Evolutionary conservation across 2,329 filamentous ascomycete genomes (phyloP).

Genomic region (Bimuria novae-zelandiae): DNA sequence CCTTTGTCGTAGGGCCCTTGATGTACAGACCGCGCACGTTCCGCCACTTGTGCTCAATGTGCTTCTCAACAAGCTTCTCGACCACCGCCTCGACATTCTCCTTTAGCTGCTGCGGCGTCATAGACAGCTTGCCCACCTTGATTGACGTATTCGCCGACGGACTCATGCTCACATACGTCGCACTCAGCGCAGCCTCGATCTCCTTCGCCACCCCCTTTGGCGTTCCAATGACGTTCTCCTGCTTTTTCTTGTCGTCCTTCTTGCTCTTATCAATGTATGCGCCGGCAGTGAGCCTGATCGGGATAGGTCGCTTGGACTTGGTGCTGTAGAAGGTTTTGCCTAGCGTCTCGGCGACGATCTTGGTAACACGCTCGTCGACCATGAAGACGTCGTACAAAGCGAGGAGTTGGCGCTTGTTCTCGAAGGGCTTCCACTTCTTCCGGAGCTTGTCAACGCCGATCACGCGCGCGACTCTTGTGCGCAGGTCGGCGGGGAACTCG

Average conservation of each 20-base stretch:
- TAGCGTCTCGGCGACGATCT: constrained; percentile 72
- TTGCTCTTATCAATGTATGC: constrained; percentile 63
- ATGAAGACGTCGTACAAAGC: constrained; percentile 92
- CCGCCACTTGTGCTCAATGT: constrained; percentile 83
- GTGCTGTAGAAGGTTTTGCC: constrained; percentile 93
- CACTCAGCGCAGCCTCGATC: constrained; percentile 75
- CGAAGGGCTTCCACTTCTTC: constrained; percentile 86
- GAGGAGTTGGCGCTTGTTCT: constrained; percentile 76
- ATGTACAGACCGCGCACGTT: constrained; percentile 85
- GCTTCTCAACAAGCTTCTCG: constrained; percentile 70
- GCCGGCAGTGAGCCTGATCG: constrained; percentile 70
- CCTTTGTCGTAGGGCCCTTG: constrained; percentile 86
- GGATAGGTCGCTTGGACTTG: constrained; percentile 82
- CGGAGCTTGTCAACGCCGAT: constrained; percentile 86
- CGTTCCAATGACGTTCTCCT: constrained; percentile 54
- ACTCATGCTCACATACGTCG: constrained; percentile 79
- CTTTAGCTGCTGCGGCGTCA: constrained; percentile 74
- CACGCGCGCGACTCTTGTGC: constrained; percentile 60
- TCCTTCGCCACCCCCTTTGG: constrained; percentile 75
- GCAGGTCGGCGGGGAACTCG: constrained; percentile 57
- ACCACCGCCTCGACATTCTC: constrained; percentile 78
- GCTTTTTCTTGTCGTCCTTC: constrained; percentile 39
- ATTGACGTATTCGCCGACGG: constrained; percentile 80
- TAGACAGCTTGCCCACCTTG: constrained; percentile 75
- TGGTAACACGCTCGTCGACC: constrained; percentile 82